Evolutionary conservation across 2,329 filamentous ascomycete genomes (phyloP).

Genomic region (Paecilomyces sp.): DNA sequence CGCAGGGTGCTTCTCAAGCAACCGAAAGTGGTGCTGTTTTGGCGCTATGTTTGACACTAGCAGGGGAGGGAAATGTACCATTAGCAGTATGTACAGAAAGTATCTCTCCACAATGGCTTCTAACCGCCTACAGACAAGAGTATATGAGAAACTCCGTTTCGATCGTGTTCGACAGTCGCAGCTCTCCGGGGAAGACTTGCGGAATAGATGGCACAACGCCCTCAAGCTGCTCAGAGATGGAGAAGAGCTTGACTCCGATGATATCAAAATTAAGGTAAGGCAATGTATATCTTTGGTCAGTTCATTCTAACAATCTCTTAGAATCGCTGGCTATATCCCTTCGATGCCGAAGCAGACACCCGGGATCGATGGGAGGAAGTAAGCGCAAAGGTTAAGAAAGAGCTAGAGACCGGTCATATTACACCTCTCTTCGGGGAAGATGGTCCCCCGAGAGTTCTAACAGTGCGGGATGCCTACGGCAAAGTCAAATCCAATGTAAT

Average conservation of each 20-base stretch:
- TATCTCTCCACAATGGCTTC: slow-evolving; percentile 5
- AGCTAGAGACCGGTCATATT: slow-evolving; percentile 30
- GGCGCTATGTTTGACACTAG: slow-evolving; percentile 6
- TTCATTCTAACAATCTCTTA: slow-evolving; percentile 10
- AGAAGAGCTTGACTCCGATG: slow-evolving; percentile 39
- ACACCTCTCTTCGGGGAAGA: slow-evolving; percentile 26
- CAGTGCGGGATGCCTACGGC: slow-evolving; percentile 7
- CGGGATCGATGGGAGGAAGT: slow-evolving; percentile 35
- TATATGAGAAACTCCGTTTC: slow-evolving; percentile 16
- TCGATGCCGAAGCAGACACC: slow-evolving; percentile 41
- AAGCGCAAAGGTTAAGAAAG: slow-evolving; percentile 27
- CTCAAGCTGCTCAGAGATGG: slow-evolving; percentile 4
- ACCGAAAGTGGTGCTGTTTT: not conserved
- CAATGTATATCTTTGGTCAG: not conserved
- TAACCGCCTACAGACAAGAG: slow-evolving; percentile 7
- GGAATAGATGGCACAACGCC: slow-evolving; percentile 18
- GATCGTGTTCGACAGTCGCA: slow-evolving; percentile 16
- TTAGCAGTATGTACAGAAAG: slow-evolving; percentile 2
- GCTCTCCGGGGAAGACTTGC: slow-evolving; percentile 13
- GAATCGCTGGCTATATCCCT: slow-evolving; percentile 43
- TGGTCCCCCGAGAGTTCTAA: slow-evolving; percentile 4
- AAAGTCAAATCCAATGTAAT: slow-evolving; percentile 3
- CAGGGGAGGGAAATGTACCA: slow-evolving; percentile 5
- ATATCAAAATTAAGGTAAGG: slow-evolving; percentile 34
- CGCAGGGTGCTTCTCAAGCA: not conserved